Conservation (phyloP, 805 yeast species). For the Candida methanosorbosa region DNA sequence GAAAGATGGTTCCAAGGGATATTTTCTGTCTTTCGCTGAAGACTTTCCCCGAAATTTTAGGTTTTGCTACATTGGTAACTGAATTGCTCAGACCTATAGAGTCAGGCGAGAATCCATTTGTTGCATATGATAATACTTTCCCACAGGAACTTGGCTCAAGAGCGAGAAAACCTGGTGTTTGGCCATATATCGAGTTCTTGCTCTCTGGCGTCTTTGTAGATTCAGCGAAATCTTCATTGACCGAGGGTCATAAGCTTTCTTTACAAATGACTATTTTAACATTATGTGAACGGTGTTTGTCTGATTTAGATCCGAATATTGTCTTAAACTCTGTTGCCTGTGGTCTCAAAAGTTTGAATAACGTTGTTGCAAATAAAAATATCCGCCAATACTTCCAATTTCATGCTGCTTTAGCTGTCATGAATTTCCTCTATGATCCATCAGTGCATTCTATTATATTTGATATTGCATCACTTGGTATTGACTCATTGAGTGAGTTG, state of each 20-base stretch:
- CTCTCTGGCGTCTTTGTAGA: slow-evolving; percentile 57
- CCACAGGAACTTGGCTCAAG: slow-evolving; percentile 57
- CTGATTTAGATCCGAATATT: slow-evolving; percentile 43
- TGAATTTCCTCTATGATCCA: slow-evolving; percentile 56
- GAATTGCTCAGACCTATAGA: slow-evolving; percentile 23
- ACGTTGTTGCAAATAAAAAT: slow-evolving; percentile 33
- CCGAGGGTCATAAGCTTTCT: slow-evolving; percentile 26
- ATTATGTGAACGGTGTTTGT: slow-evolving; percentile 39
- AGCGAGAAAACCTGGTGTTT: slow-evolving; percentile 58
- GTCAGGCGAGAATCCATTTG: slow-evolving; percentile 23
- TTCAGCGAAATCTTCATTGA: slow-evolving; percentile 30
- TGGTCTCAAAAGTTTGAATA: slow-evolving; percentile 34
- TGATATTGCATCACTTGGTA: slow-evolving; percentile 46
- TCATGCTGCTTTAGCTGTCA: slow-evolving; percentile 61
- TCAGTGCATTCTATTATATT: slow-evolving; percentile 50
- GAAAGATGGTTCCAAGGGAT: slow-evolving; percentile 24
- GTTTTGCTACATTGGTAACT: slow-evolving; percentile 50
- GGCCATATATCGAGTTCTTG: slow-evolving; percentile 75
- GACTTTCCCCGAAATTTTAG: slow-evolving; percentile 46
- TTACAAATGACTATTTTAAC: slow-evolving; percentile 49
- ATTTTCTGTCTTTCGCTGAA: slow-evolving; percentile 38
- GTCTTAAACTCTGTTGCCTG: slow-evolving; percentile 43
- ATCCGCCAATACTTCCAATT: slow-evolving; percentile 45
- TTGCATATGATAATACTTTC: slow-evolving; percentile 35
- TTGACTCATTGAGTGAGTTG: slow-evolving; percentile 43